Percentiles rank a stretch among this genome's conserved stretches.
Evolutionary conservation across 2,329 filamentous ascomycete genomes (phyloP).

Genomic region (Claviceps pazoutovae): DNA sequence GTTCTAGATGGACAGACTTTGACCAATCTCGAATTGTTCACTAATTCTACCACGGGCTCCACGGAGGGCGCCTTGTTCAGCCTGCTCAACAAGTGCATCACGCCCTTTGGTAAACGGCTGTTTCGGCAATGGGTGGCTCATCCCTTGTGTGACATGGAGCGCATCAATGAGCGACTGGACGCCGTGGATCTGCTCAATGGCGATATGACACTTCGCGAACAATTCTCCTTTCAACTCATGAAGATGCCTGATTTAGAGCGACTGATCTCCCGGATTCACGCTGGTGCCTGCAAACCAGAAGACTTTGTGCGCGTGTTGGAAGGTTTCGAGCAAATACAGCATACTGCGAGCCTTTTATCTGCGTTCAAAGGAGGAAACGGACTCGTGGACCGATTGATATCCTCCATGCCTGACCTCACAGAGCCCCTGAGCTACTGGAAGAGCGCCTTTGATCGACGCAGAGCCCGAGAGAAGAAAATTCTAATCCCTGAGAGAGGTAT

Average conservation of each 20-base stretch:
- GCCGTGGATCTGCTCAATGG: slow-evolving; percentile 87
- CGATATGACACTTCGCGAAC: slow-evolving; percentile 65
- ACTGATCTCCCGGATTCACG: slow-evolving; percentile 87
- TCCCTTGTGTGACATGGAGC: slow-evolving; percentile 70
- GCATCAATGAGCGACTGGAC: slow-evolving; percentile 87
- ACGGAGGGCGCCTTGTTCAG: slow-evolving; percentile 76
- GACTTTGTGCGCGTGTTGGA: slow-evolving; percentile 91
- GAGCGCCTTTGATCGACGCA: slow-evolving; percentile 72
- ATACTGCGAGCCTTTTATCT: slow-evolving; percentile 70
- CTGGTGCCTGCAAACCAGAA: slow-evolving; percentile 73
- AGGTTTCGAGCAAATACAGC: slow-evolving; percentile 95
- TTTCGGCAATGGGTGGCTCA: slow-evolving; percentile 97
- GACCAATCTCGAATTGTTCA: slow-evolving; percentile 94
- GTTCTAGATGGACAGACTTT: slow-evolving; percentile 91
- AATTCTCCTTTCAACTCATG: slow-evolving; percentile 75
- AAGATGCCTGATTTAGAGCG: slow-evolving; percentile 92
- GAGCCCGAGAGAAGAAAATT: slow-evolving; percentile 65
- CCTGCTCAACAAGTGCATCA: slow-evolving; percentile 86
- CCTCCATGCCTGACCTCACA: slow-evolving; percentile 72
- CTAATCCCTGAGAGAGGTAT: slow-evolving; percentile 77
- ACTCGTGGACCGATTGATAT: slow-evolving; percentile 70
- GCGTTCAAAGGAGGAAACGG: slow-evolving; percentile 65
- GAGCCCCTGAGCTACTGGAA: slow-evolving; percentile 73
- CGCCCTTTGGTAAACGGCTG: slow-evolving; percentile 90
- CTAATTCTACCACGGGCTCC: slow-evolving; percentile 81